Evolutionary conservation across 2,329 filamentous ascomycete genomes (phyloP), one percentile per base, ranked within the genome.

Genomic region (Hirsutella thompsonii): DNA sequence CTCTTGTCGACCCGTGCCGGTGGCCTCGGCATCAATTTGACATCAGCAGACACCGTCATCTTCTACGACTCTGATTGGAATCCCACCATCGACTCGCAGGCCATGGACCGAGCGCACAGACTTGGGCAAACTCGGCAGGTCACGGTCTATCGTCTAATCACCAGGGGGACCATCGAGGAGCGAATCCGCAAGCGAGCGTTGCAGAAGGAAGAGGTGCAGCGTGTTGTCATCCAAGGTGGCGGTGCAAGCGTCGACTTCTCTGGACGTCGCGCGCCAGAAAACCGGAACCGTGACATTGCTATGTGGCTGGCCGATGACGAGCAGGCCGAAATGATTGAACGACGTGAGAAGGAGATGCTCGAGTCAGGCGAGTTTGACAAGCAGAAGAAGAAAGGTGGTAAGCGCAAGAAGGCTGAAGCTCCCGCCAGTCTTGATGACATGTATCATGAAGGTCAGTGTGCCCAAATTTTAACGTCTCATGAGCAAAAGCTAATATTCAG

Each of bases 41-140:
- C 92, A 5, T 83, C 85, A 40, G 92, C 92, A 18, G 92, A 98
- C 59, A 98, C 92, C 0, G 92, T 98, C 64, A 96, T 98, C 63
- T 98, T 98, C 68, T 98, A 98, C 72, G 92, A 98, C 59, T 94
- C 87, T 10, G 92, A 98, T 61, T 98, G 92, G 92, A 98, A 98
- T 60, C 92, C 92, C 0, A 96, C 92, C 3, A 96, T 96, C 55
- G 92, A 98, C 60, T 94, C 86, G 40, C 92, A 98, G 61, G 92
- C 92, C 62, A 96, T 96, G 92, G 92, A 98, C 62, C 84, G 92
- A 61, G 92, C 92, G 11, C 92, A 98, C 76, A 86, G 92, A 75
- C 76, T 98, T 29, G 92, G 92, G 38, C 90, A 98, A 62, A 96
- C 90, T 2, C 79, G 78, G 50, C 92, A 98, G 63, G 92, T 98